phyloP scores from a whole-genome alignment of 495 filamentous ascomycete species.

The Hypoxylon cercidicola region DNA sequence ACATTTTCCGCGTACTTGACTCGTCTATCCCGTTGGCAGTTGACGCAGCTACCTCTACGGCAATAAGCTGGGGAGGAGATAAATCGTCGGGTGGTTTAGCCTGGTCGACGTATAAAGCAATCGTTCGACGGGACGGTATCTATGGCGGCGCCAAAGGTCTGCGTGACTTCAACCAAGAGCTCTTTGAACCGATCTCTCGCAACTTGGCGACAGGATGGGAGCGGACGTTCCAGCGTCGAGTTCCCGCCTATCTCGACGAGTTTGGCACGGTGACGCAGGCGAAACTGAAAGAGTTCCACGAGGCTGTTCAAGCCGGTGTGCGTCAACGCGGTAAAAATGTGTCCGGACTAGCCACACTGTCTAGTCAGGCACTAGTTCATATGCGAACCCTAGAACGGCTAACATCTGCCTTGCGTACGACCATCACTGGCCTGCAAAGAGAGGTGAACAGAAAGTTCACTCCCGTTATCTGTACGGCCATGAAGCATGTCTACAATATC shows the following conservation, averaged over 20 bases:
- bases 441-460: constrained; percentile 67
- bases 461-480: constrained; percentile 59
- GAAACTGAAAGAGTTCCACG: constrained; percentile 51
- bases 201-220: constrained; percentile 67
- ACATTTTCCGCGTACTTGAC: constrained; percentile 59
- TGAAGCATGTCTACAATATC: constrained; percentile 59
- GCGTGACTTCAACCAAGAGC: constrained; percentile 61
- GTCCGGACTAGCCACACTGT: constrained; percentile 42
- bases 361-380: constrained; percentile 57
- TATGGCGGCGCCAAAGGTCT: constrained; percentile 48
- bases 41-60: constrained; percentile 52
- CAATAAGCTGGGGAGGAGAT: constrained; percentile 60
- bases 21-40: constrained; percentile 49
- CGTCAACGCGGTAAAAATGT: constrained; percentile 31
- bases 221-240: constrained; percentile 56
- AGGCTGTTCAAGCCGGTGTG: constrained; percentile 44
- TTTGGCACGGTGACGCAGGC: constrained; percentile 18
- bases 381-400: constrained; percentile 52
- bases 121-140: constrained; percentile 58
- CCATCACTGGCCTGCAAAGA: constrained; percentile 59
- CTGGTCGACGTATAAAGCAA: constrained; percentile 72
- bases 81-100: constrained; percentile 58
- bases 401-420: constrained; percentile 39
- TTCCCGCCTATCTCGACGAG: constrained; percentile 39
- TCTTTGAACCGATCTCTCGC: constrained; percentile 64